phyloP scores from a whole-genome alignment of 2,329 filamentous ascomycete genomes.

The Monilinia vaccinii-corymbosi region DNA sequence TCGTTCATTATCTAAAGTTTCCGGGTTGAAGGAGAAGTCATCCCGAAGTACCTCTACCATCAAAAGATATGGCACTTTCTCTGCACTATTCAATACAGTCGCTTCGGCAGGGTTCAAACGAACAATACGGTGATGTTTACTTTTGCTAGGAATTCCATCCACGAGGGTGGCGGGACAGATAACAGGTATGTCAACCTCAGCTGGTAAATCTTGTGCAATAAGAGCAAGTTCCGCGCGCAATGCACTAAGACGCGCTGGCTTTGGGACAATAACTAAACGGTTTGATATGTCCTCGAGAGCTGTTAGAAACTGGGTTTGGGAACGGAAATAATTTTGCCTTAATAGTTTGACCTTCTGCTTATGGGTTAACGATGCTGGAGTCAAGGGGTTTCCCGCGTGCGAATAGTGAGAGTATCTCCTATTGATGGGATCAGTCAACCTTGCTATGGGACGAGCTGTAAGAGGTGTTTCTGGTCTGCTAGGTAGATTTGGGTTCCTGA shows the following conservation, averaged over 20 bases:
- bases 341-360: constrained; percentile 63
- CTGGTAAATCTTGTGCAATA: constrained; percentile 71
- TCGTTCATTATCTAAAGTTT: constrained; percentile 61
- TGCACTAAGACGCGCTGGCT: constrained; percentile 71
- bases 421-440: constrained; percentile 37
- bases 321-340: constrained; percentile 75
- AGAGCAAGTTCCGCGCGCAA: constrained; percentile 72
- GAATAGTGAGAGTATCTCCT: constrained; percentile 48
- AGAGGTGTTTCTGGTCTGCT: constrained; percentile 49
- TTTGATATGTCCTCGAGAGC: constrained; percentile 79
- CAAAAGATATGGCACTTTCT: constrained; percentile 75
- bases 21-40: constrained; percentile 75
- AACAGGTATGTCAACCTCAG: constrained; percentile 75
- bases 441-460: constrained; percentile 42
- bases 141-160: constrained; percentile 64
- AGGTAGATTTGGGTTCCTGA: constrained; percentile 41
- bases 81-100: constrained; percentile 77
- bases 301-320: constrained; percentile 70
- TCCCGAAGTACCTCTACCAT: constrained; percentile 78
- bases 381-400: constrained; percentile 43
- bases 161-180: constrained; percentile 69
- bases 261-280: constrained; percentile 72
- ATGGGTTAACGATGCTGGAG: constrained; percentile 51
- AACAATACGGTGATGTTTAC: constrained; percentile 74
- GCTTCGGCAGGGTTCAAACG: constrained; percentile 76